Conservation (phyloP, 2,329 filamentous ascomycete species). For the Neodidymelliopsis sp. region DNA sequence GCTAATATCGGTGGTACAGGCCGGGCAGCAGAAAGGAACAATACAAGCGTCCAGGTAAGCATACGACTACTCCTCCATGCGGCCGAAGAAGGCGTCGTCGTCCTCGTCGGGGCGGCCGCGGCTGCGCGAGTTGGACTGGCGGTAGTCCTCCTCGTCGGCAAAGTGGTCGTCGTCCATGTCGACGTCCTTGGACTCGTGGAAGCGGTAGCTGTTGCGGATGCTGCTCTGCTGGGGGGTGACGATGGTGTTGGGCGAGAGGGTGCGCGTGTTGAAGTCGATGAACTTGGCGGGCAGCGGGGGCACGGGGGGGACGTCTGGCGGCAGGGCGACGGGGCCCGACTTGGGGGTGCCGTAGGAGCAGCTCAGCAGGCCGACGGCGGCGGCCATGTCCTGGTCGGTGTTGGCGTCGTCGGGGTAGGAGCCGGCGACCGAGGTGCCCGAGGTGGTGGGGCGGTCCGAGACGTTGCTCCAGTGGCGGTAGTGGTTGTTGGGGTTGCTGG, state of each 20-base stretch:
- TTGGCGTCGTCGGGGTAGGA: conserved; percentile 73
- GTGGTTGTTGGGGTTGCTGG: conserved; percentile 63
- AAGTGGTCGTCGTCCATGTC: conserved; percentile 66
- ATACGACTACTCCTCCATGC: conserved; percentile 77
- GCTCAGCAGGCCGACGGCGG: conserved; percentile 87
- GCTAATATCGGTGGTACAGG: conserved; percentile 47
- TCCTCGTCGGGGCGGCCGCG: conserved; percentile 80
- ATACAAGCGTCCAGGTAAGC: conserved; percentile 2
- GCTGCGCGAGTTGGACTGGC: conserved; percentile 47
- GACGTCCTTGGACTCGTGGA: conserved; percentile 52
- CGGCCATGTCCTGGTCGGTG: conserved; percentile 81
- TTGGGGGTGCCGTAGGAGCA: conserved; percentile 88
- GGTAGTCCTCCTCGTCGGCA: conserved; percentile 72
- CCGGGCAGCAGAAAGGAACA: conserved; percentile 20
- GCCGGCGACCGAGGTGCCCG: conserved; percentile 65
- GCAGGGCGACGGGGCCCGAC: conserved; percentile 67
- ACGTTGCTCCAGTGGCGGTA: conserved; percentile 73
- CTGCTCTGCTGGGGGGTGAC: conserved; percentile 65
- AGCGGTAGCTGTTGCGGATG: conserved; percentile 68
- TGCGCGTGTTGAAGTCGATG: conserved; percentile 63
- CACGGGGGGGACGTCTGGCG: conserved; percentile 81
- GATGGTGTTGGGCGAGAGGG: conserved; percentile 65
- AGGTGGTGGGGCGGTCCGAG: conserved; percentile 80
- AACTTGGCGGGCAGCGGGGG: conserved; percentile 86
- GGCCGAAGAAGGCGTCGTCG: conserved; percentile 93